Percentiles rank a stretch among this genome's conserved stretches.
phyloP scores from a whole-genome alignment of 1,284 basidiomycete genomes.

The Trichosporon asahii region DNA sequence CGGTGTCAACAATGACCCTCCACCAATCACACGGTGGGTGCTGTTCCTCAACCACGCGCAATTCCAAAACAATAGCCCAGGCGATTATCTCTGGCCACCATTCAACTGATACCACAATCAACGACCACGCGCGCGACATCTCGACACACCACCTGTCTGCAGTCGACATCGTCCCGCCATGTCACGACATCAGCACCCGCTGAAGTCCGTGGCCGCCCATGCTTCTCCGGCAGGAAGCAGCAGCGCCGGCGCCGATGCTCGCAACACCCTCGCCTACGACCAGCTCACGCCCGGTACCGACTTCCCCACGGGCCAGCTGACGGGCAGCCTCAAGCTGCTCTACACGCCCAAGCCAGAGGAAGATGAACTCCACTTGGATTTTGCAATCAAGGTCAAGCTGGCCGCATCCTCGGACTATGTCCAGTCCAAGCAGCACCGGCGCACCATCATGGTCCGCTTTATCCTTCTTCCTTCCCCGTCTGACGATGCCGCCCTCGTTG shows the following conservation, averaged over 20 bases:
- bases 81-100: background rate
- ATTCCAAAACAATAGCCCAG: background rate
- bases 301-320: background rate
- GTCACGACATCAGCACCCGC: background rate
- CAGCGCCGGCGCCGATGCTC: background rate
- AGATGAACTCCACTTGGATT: background rate
- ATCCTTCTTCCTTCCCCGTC: background rate
- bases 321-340: background rate
- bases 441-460: background rate
- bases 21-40: constrained; percentile 6
- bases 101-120: background rate
- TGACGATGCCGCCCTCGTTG: background rate
- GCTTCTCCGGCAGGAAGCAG: background rate
- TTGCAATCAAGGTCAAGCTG: background rate
- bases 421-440: background rate
- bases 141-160: background rate
- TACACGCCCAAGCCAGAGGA: background rate
- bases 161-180: background rate
- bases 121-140: background rate
- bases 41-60: background rate
- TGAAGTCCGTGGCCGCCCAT: background rate
- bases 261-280: background rate
- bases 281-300: background rate
- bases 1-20: background rate
- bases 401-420: background rate